Evolutionary conservation across 306 rosid genomes (phyloP), one percentile per base, ranked within the genome.

Genomic region (Vachellia collinsii): DNA sequence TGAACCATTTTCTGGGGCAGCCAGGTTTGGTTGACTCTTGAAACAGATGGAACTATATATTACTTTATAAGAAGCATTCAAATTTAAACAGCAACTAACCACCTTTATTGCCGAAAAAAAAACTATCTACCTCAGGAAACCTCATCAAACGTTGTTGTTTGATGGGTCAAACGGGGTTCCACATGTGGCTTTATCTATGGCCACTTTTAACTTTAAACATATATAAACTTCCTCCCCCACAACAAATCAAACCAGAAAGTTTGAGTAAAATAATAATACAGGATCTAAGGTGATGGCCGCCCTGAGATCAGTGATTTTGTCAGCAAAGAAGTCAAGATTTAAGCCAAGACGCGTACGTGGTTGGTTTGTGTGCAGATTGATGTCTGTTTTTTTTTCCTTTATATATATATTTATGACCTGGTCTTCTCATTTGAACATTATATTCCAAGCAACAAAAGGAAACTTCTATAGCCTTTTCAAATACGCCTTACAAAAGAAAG

Each of bases 231-330:
- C 67, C 67, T 61, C 17, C 37, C 36, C 34, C 73, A 22, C 37
- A 11, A 68, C 37, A 42, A 42, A 41, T 37, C 4, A 20, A 42
- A 42, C 17, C 53, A 67, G 12, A 65, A 0, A 39, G 17, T n/a
- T 42, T 17, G 16, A 14, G 19, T 46, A 46, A 46, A 3, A 11
- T 46, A 46, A 46, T 50, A 14, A 50, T 8, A 66, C 43, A 36
- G 34, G 34, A 29, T 29, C 14, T 34, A 39, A 19, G 38, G 44
- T 50, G 75, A 79, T 11, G 25, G 50, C 11, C 43, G 63, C 6
- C 70, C 23, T 71, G 83, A 71, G 72, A 51, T 79, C 72, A 79
- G 66, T 54, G 77, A 25, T 20, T 6, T 42, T 44, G 20, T 34
- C 54, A 69, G 74, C 74, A 43, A 43, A 43, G 25, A 69, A 43